These are phyloP conservation scores for Solanum ossicruentum DNA, from an alignment of 257 asterid species.

Conservation along the genomic window DNA sequence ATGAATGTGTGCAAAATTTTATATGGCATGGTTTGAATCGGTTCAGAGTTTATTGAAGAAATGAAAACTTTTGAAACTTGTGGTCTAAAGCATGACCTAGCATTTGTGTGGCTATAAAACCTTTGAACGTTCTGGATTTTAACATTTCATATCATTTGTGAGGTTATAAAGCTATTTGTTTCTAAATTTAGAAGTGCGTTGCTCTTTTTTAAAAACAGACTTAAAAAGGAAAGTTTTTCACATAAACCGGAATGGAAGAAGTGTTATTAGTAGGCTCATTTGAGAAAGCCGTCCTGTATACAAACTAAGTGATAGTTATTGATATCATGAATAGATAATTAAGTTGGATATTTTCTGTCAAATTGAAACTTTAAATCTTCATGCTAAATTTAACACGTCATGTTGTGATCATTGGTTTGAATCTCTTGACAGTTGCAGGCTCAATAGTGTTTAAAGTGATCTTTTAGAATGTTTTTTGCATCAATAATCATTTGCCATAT, in stretches of 20 bases:
- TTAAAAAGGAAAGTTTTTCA: background rate
- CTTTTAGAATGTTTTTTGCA: background rate
- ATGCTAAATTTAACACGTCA: background rate
- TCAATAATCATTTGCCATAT: background rate
- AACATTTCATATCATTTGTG: background rate
- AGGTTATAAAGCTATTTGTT: background rate
- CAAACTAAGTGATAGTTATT: background rate
- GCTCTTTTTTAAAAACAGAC: background rate
- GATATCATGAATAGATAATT: background rate
- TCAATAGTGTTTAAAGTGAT: background rate
- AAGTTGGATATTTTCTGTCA: no score
- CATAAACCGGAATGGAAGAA: background rate
- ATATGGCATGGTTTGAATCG: background rate
- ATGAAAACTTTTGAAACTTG: background rate
- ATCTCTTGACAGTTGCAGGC: background rate
- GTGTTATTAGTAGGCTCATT: background rate
- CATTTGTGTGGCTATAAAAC: background rate
- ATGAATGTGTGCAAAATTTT: background rate
- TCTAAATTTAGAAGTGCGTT: background rate
- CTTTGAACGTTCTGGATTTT: background rate
- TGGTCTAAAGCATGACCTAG: background rate
- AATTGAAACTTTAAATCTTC: background rate
- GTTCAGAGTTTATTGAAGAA: background rate
- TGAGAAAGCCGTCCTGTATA: background rate
- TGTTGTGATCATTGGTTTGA: background rate